Evolutionary conservation across 2,329 filamentous ascomycete species (phyloP), one percentile per base, ranked within the genome.

Genomic region (Trichoderma sp.): DNA sequence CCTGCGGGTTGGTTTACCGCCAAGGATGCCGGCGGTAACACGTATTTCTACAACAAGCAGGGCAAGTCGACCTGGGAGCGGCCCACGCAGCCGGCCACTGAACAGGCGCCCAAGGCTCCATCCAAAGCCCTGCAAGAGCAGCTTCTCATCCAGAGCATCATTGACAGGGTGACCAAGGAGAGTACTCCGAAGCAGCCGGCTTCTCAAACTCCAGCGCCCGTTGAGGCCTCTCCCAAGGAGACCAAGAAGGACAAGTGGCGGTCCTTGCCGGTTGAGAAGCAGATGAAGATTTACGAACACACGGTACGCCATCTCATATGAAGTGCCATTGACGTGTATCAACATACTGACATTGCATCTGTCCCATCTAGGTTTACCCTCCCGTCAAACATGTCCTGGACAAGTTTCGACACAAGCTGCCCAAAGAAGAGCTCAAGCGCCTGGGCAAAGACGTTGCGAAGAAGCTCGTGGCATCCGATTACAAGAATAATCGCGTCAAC

Each of bases 281-380:
- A 95, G 78, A 96, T 93, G 85, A 97, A 92, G 80, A 83, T 97
- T 2, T 98, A 97, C 72, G 93, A 97, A 76, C 93, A 93, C 74
- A 96, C 93, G 59, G 92, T 96, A 83, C 76, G 91, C 81, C n/a
- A 21, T 19, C 10, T 47, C 5, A 52, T 43, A 9, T 17, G 28
- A 26, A 39, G 34, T 12, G 34, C 10, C 12, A 10, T 39, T 39
- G 34, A 14, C n/a, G 44, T 12, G 9, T 3, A 7, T 41, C n/a
- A 7, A 7, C 17, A 30, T 30, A 59, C 63, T 65, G 44, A 65
- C 30, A 44, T 39, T 26, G 26, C 21, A 47, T 17, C 14, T 47
- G 28, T 24, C 34, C 10, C 3, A 39, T 10, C 1, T 21, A 39
- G 92, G 82, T 97, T 7, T 91, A 90, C 73, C 92, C 92, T 6